Conservation (phyloP, 371 early-diverging fungal genomes). For the Sporodiniella umbellata region DNA sequence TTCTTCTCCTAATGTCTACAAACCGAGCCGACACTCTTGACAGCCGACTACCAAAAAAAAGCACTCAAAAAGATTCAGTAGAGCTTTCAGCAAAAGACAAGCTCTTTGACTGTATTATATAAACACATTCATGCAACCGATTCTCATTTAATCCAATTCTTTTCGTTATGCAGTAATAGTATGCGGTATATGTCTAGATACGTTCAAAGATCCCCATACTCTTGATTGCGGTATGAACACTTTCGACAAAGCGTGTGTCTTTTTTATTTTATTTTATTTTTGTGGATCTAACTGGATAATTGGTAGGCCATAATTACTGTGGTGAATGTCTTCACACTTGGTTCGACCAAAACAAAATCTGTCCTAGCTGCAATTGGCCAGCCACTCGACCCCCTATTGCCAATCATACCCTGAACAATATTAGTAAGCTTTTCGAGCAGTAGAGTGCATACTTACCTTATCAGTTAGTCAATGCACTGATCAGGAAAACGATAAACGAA, state of each 20-base stretch:
- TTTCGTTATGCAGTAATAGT: neutral
- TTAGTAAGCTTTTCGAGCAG: conserved; percentile 1
- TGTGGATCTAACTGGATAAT: neutral
- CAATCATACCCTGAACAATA: conserved; percentile 2
- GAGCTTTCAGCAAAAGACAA: neutral
- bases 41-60: neutral
- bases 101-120: neutral
- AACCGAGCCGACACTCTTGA: neutral
- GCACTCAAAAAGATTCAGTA: neutral
- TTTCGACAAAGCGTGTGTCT: neutral
- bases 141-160: neutral
- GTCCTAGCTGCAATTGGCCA: conserved; percentile 8
- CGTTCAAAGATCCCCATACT: conserved; percentile 1
- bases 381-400: conserved; percentile 6
- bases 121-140: neutral
- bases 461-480: neutral
- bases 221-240: conserved; percentile 6
- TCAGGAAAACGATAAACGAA: conserved; percentile 1
- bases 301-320: conserved; percentile 9
- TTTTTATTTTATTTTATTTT: no score
- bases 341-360: conserved; percentile 4
- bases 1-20: neutral
- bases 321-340: conserved; percentile 6
- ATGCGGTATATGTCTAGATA: conserved; percentile 4
- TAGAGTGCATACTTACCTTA: neutral